Evolutionary conservation across 306 rosid genomes (phyloP), one percentile per base, ranked within the genome.

Genomic region (Cucumis cinereus): DNA sequence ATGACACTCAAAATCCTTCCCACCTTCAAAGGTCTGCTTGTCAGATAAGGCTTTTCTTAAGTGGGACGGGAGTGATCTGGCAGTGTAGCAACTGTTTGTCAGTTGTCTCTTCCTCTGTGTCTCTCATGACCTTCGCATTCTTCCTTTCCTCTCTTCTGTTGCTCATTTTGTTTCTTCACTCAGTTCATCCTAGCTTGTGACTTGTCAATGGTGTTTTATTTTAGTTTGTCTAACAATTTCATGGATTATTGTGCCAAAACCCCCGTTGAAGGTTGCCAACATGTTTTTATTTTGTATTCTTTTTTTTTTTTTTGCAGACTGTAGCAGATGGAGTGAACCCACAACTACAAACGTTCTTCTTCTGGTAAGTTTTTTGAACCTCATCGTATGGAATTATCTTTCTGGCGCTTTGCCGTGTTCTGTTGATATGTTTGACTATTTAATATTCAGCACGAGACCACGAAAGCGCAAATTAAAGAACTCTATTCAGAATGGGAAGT

Each of bases 321-420:
- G 86, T 86, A 50, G 87, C 92, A 52, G 95, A 92, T 76, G 91
- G 88, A 82, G 86, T 84, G 75, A 86, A 80, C 74, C 93, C 97
- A 60, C 92, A 88, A 72, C 83, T 87, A 20, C 93, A 86, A 76
- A 81, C 96, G 73, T 90, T 94, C 87, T 83, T 83, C 87, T 90
- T 89, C 91, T 87, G 99, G 99, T 94, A 79, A 80, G 96, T 92
- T 89, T 22, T 43, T 6, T 45, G 40, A 76, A 63, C 84, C 75
- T 81, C 75, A 78, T 76, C 71, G 79, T 81, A 88, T 83, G 83
- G 79, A 79, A 74, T 81, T 49, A 74, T 75, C 78, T 79, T 40
- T 38, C 88, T 52, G 59, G 61, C 15, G 64, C 67, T 74, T 76
- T 60, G 30, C 38, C 35, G 70, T 83, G 56, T 77, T 40, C 50